Base-by-base conservation (phyloP, 1,139 yeast genomes). In the Arxiozyma telluris region DNA sequence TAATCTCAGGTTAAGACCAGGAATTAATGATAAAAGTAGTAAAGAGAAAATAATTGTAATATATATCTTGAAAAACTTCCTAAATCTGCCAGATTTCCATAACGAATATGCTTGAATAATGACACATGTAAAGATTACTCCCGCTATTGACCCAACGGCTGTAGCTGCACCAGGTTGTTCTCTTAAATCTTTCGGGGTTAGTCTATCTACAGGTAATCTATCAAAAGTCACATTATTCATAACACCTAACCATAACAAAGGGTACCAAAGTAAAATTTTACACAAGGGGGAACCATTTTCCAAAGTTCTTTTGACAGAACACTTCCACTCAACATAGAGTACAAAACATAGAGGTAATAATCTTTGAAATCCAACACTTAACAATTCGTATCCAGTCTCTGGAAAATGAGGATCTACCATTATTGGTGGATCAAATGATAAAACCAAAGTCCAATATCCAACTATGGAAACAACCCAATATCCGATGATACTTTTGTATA, bases 191-290 rank as follows among this genome's bases (percentile, higher is more conserved):
- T 74, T 71, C 1, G 81, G 63, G 0, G 94, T 86, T 49, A 93
- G 73, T 55, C 98, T 74, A 65, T 93, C 98, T 15, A 91, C 83
- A 0, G 97, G 96, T 21, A 93, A 71, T 57, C 91, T 73, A 63
- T 89, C 97, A 70, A 91, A 90, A 0, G 96, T 89, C 63, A 88
- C 78, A 68, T 90, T 90, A 66, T 91, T 91, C 63, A 90, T 75
- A 45, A 87, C 77, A 0, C 97, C 96, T 1, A 87, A 63, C 96
- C 96, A 89, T 64, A 87, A 86, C 6, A 84, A 75, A 0, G 91
- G 86, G 58, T 86, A 85, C 93, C 96, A 91, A 45, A 84, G 65
- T 0, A 84, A 45, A 0, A 81, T 62, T 53, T 87, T 78, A 51
- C 81, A 76, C 22, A 89, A 56, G 0, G 83, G 73, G 0, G 80